Base-by-base conservation (phyloP, 176 grass and related monocot species). In the Saccharum officinarum region DNA sequence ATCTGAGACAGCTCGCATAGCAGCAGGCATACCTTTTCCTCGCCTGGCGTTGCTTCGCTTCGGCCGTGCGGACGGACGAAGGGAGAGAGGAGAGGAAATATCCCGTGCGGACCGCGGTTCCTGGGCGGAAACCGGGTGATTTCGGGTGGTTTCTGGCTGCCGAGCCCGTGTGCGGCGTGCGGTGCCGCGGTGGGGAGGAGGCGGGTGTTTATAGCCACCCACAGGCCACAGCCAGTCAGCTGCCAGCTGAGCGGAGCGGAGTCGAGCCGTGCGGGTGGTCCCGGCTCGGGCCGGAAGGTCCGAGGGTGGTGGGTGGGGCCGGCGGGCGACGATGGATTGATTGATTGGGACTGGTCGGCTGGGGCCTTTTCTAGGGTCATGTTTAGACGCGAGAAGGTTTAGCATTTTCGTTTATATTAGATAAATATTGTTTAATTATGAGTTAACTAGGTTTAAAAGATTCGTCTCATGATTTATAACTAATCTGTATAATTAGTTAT, bases 121-220 rank as follows among this genome's bases (percentile, higher is more conserved):
- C 4, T 0, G 31, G 76, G 76, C 20, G 36, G 83, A 71, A 18
- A 49, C 64, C 31, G 72, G 8, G 64, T 12, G 30, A 22, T 66
- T 75, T 23, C 3, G 15, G 59, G 59, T 44, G 16, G 67, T 12
- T 60, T 71, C 6, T 3, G 73, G 28, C 3, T 74, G 82, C 40
- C 81, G 47, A 7, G 34, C 22, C 22, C 20, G 68, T 71, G 70
- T 30, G 62, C 11, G 68, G 8, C 59, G 55, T 55, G 87, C 57
- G 28, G n/a, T n/a, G n/a, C n/a, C n/a, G n/a, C n/a, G 46, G 54
- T n/a, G 55, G 59, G 33, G 23, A 10, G 72, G 2, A 22, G 45
- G 7, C 25, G n/a, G 36, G 47, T 5, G 80, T 80, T 87, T 90
- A 90, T 90, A 90, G 80, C 28, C n/a, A n/a, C n/a, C n/a, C n/a